Conservation (phyloP, 1,284 basidiomycete genomes). For the Cystobasidium sp. region DNA sequence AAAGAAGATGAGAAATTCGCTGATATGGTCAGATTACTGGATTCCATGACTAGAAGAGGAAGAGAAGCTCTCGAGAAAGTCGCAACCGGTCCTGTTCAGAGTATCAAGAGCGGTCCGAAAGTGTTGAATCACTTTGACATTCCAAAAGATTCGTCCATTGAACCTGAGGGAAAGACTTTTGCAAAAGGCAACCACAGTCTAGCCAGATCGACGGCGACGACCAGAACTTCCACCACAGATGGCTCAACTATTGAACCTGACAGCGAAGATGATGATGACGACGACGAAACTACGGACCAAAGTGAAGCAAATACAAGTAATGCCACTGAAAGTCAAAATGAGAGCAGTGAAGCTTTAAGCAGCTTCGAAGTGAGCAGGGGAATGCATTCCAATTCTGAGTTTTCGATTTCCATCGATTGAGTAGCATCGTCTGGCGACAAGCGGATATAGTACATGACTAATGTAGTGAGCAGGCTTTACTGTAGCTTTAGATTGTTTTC, state of each 20-base stretch:
- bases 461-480: no score
- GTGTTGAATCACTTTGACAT: conserved; percentile 32
- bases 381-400: conserved; percentile 12
- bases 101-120: conserved; percentile 18
- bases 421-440: neutral
- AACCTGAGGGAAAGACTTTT: neutral
- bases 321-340: neutral
- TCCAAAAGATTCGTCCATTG: neutral
- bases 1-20: conserved; percentile 48
- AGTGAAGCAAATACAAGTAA: conserved; percentile 8
- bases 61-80: conserved; percentile 46
- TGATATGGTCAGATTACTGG: conserved; percentile 46
- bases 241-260: conserved; percentile 6
- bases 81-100: conserved; percentile 7
- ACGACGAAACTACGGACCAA: conserved; percentile 12
- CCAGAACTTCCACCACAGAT: neutral
- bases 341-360: conserved; percentile 1
- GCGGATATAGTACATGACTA: no score
- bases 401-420: conserved; percentile 20
- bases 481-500: no score
- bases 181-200: neutral
- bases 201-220: neutral
- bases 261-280: neutral
- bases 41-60: conserved; percentile 46
- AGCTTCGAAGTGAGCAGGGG: conserved; percentile 18